Conservation (phyloP, 83 land plant genomes). For the Picea abies region DNA sequence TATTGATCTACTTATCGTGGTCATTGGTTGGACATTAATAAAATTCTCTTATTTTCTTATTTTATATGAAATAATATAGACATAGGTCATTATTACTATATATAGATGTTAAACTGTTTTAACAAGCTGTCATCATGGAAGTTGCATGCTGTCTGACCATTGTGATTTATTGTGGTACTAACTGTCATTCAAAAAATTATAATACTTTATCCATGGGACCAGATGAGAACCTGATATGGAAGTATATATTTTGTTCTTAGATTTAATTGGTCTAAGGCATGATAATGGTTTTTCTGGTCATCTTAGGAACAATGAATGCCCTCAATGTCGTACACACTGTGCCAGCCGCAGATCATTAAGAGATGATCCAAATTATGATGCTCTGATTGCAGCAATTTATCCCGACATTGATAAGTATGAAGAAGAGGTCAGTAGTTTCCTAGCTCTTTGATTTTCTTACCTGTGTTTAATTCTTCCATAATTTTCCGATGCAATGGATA, state of each 20-base stretch:
- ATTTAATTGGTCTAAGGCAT: not conserved
- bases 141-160: not conserved
- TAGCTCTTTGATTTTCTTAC: not conserved
- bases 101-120: not conserved
- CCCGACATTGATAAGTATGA: conserved; percentile 95
- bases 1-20: no score
- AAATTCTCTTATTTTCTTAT: no score
- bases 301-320: conserved; percentile 95
- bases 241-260: not conserved
- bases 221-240: not conserved
- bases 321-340: conserved; percentile 99
- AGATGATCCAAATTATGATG: conserved; percentile 97
- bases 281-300: conserved; percentile 5
- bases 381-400: conserved; percentile 80
- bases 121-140: not conserved
- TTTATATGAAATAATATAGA: not conserved
- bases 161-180: not conserved
- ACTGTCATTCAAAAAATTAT: not conserved
- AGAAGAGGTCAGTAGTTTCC: conserved; percentile 65
- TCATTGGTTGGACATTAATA: no score
- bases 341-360: conserved; percentile 98
- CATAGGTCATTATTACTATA: not conserved
- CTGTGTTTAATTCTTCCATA: not conserved
- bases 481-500: not conserved
- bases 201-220: not conserved